Evolutionary conservation across 139 green algal species (phyloP).

Genomic region (Volvox reticuliferus): DNA sequence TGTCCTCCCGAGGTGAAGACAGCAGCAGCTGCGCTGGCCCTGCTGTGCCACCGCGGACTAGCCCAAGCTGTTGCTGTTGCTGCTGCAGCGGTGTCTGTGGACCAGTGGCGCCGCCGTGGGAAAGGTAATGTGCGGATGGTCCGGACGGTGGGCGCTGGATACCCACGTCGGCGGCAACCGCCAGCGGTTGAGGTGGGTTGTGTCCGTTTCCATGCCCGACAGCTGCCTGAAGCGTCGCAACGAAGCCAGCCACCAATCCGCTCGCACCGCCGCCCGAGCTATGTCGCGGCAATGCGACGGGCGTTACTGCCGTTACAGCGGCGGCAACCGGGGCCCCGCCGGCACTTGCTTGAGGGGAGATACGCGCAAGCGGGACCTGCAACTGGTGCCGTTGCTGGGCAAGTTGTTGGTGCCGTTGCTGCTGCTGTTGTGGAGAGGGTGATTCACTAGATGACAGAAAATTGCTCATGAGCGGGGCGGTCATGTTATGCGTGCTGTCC

Average conservation of each 20-base stretch:
- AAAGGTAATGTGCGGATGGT: background rate
- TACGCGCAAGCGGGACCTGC: background rate
- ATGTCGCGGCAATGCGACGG: background rate
- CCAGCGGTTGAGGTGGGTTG: background rate
- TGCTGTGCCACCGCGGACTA: background rate
- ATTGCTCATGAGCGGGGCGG: slow-evolving; percentile 41
- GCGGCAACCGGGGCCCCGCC: background rate
- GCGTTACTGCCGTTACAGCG: background rate
- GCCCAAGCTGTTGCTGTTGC: background rate
- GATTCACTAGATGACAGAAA: background rate
- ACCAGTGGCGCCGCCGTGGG: background rate
- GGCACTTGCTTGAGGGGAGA: background rate
- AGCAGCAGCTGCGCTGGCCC: background rate
- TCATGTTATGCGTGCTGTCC: background rate
- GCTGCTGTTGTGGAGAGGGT: background rate
- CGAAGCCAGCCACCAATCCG: background rate
- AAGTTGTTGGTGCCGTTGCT: background rate
- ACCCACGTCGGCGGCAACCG: background rate
- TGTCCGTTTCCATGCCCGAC: background rate
- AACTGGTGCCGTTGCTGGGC: background rate
- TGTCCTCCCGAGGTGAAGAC: background rate
- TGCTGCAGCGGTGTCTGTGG: background rate
- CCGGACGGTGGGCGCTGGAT: background rate
- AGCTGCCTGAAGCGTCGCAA: background rate
- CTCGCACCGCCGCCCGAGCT: background rate